Evolutionary conservation across 805 yeast genomes (phyloP).

Genomic region (Isabelozyma rhagii): DNA sequence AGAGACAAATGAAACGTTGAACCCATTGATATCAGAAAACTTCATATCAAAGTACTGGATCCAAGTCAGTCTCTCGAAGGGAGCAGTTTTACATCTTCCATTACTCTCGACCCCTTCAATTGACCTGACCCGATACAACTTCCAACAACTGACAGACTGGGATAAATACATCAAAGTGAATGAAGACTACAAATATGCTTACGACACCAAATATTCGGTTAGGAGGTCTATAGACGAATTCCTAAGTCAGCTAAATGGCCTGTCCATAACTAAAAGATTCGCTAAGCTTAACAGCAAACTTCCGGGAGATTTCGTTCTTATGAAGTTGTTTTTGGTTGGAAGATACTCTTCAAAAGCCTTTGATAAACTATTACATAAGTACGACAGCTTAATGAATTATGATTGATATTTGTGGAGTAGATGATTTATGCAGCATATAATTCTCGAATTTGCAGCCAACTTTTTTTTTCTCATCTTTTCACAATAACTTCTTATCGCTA

Average conservation of each 20-base stretch:
- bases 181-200: conserved; percentile 16
- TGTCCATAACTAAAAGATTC: neutral
- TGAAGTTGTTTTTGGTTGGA: conserved; percentile 9
- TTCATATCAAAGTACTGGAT: conserved; percentile 21
- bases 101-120: conserved; percentile 25
- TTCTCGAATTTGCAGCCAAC: neutral
- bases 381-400: neutral
- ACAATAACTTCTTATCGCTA: neutral
- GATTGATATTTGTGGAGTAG: neutral
- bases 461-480: too few relatives aligned
- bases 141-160: conserved; percentile 10
- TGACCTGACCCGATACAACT: conserved; percentile 14
- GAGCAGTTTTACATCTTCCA: conserved; percentile 23
- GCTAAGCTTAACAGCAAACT: neutral
- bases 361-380: neutral
- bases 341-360: neutral
- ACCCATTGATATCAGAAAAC: conserved; percentile 26
- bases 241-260: neutral
- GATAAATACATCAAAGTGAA: conserved; percentile 11
- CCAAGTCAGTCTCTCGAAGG: conserved; percentile 15
- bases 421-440: too few relatives aligned
- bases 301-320: neutral
- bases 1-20: neutral
- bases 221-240: conserved; percentile 5
- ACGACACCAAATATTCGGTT: conserved; percentile 10